Conservation (phyloP, 176 grass and related monocot genomes). For the Aegilops tauschii region DNA sequence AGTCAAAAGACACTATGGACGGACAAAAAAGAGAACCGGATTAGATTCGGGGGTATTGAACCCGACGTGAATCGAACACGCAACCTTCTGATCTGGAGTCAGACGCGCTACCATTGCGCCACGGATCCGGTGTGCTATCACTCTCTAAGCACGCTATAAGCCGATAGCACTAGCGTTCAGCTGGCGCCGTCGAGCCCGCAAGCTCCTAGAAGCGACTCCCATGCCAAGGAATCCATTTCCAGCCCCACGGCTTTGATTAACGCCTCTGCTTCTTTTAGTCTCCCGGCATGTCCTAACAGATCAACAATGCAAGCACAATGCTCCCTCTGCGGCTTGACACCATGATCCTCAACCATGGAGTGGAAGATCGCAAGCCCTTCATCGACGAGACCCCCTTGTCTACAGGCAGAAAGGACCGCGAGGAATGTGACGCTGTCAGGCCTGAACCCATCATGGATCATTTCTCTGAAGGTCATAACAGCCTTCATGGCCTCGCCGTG, state of each 20-base stretch:
- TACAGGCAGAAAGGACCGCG: constrained; percentile 35
- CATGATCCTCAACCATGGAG: constrained; percentile 34
- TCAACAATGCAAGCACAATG: constrained; percentile 48
- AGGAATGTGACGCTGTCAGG: constrained; percentile 31
- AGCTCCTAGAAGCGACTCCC: constrained; percentile 44
- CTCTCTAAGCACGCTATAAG: rapidly evolving
- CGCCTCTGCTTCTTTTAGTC: constrained; percentile 34
- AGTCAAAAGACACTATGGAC: too few species aligned
- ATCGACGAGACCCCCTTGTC: constrained; percentile 36
- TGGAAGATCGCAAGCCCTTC: constrained; percentile 38
- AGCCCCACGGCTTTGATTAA: constrained; percentile 29
- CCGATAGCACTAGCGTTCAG: not conserved
- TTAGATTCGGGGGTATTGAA: constrained; percentile 51
- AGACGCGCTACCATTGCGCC: constrained; percentile 99
- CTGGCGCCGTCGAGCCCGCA: constrained; percentile 17
- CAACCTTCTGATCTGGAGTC: constrained; percentile 99
- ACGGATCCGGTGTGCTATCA: constrained; percentile 48
- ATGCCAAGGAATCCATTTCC: constrained; percentile 45
- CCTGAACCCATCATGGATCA: not conserved
- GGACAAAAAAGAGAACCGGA: not conserved
- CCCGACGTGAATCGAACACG: constrained; percentile 99
- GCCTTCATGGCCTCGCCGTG: constrained; percentile 3
- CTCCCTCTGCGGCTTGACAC: constrained; percentile 37
- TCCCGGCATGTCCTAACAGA: constrained; percentile 41
- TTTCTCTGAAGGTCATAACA: constrained; percentile 24